Evolutionary conservation across 148 eudicot genomes (phyloP).

Genomic region (Nepenthes mirabilis): DNA sequence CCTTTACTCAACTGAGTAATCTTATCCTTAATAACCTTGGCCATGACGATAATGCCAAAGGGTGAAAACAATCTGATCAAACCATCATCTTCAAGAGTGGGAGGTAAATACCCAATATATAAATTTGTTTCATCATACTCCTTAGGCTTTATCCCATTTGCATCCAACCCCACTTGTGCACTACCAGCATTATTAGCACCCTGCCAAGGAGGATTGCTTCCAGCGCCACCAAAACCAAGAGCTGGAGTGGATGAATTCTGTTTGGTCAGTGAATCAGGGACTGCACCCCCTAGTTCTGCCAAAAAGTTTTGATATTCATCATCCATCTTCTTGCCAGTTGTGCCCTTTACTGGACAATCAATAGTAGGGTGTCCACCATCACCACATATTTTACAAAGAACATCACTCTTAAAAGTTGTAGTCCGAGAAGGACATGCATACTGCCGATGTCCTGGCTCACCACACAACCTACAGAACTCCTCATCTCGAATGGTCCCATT

Average conservation of each 20-base stretch:
- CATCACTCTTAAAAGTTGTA: constrained; percentile 79
- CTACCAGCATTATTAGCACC: constrained; percentile 18
- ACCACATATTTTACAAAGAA: constrained; percentile 78
- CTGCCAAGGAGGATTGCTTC: constrained; percentile 52
- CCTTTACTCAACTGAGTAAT: constrained; percentile 70
- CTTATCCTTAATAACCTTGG: constrained; percentile 75
- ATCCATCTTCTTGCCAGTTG: constrained; percentile 86
- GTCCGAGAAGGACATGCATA: constrained; percentile 62
- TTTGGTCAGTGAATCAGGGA: constrained; percentile 47
- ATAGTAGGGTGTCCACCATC: constrained; percentile 88
- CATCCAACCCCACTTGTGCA: constrained; percentile 42
- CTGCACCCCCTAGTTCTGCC: constrained; percentile 80
- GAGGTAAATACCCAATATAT: constrained; percentile 77
- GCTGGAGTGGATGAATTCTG: constrained; percentile 20
- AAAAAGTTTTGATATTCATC: constrained; percentile 78
- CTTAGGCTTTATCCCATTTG: constrained; percentile 30
- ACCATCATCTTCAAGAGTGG: constrained; percentile 69
- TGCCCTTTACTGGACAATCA: constrained; percentile 83
- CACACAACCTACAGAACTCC: constrained; percentile 77
- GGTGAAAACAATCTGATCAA: constrained; percentile 59
- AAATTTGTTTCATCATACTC: constrained; percentile 76
- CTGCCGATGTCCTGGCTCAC: constrained; percentile 82
- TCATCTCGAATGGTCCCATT: constrained; percentile 91
- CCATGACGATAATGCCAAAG: constrained; percentile 75
- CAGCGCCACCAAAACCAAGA: constrained; percentile 32